Evolutionary conservation across 768 basidiomycete genomes (phyloP), one percentile per base, ranked within the genome.

Genomic region (Leccinellum albellum): DNA sequence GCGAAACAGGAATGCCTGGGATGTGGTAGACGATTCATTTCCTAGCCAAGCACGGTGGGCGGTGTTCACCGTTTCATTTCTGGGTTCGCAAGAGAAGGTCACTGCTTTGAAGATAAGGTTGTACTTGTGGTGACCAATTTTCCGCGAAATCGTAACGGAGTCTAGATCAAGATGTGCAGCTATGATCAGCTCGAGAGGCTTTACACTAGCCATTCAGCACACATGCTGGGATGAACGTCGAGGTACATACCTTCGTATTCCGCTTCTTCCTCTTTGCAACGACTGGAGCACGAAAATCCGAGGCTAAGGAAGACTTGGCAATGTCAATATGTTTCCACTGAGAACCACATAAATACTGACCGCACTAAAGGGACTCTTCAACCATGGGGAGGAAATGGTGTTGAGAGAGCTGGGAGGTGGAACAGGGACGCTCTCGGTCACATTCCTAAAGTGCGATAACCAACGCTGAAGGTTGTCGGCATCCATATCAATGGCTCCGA

Each of bases 41-140:
- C 88, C 88, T 10, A 89, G 68, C 76, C 81, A 79, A 51, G 77
- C 67, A 48, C 72, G 73, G 66, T 88, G 85, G 6, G 82, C 66
- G 2, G 70, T 59, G 60, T 78, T 78, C 21, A 64, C 57, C 10
- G 71, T 70, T 4, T 80, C 73, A 50, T 83, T 75, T 58, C 86
- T 85, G 15, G 81, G 73, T 26, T 76, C 75, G 24, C 79, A 76
- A 32, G 70, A 67, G 24, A 82, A 61, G 1, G 65, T 60, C 14
- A 82, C 61, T 28, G 77, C 69, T 44, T 76, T 74, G 21, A 86
- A 64, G 50, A 74, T 67, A 20, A 79, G 63, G 50, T 72, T 74
- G 63, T 84, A 83, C 42, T 74, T 74, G 21, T 71, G 65, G 13
- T 60, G 50, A 13, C 67, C 68, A 42, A 75, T 63, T 54, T 70